phyloP scores from a whole-genome alignment of 148 eudicot genomes.

The Persicaria maculosa region DNA sequence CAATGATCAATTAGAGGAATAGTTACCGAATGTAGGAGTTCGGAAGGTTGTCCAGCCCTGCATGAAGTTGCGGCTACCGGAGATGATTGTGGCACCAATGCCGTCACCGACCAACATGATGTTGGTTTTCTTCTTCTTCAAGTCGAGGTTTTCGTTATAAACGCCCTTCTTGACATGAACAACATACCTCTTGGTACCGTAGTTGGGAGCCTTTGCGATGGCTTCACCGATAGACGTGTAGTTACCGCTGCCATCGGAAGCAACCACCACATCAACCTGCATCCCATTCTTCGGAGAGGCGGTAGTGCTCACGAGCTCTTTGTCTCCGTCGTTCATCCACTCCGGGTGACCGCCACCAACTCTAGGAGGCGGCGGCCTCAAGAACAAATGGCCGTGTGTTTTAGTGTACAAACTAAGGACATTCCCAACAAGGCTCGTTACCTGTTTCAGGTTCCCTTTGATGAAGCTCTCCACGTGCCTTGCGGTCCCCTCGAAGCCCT shows the following conservation, averaged over 20 bases:
- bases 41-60: conserved; percentile 89
- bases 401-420: conserved; percentile 32
- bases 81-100: conserved; percentile 54
- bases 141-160: conserved; percentile 69
- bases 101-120: conserved; percentile 87
- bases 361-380: not conserved
- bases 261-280: conserved; percentile 61
- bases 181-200: conserved; percentile 51
- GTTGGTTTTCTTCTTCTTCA: conserved; percentile 78
- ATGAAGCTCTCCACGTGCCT: conserved; percentile 13
- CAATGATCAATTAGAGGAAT: not conserved
- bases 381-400: not conserved
- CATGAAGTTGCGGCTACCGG: conserved; percentile 68
- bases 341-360: conserved; percentile 21
- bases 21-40: conserved; percentile 80
- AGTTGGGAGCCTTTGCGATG: conserved; percentile 45
- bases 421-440: conserved; percentile 75
- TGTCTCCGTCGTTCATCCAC: conserved; percentile 75
- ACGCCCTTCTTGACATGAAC: conserved; percentile 76
- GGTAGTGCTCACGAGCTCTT: conserved; percentile 24
- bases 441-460: conserved; percentile 36
- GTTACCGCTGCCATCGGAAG: conserved; percentile 57
- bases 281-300: conserved; percentile 30
- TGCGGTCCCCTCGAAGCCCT: conserved; percentile 81
- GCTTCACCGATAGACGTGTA: conserved; percentile 56